A percentile compares a stretch with the other conserved stretches of the same genome.
Conservation (phyloP, 495 filamentous ascomycete species). For the Penicillium cinerascens region DNA sequence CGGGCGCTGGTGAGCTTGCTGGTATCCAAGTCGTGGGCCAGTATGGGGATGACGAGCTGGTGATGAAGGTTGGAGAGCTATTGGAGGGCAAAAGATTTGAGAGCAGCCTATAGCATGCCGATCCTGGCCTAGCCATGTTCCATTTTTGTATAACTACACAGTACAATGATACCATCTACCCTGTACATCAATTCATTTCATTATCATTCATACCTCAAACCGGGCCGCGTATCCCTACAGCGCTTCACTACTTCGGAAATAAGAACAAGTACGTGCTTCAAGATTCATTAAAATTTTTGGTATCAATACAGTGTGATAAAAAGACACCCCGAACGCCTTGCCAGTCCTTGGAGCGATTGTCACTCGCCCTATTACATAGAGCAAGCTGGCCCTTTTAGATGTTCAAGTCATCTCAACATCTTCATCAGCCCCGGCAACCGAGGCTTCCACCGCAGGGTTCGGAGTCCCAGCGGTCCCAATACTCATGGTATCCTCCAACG, state of each 20-base stretch:
- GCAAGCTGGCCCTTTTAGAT: background rate
- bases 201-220: background rate
- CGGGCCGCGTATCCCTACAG: background rate
- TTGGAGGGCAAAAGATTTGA: slow-evolving; percentile 26
- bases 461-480: slow-evolving; percentile 29
- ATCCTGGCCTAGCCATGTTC: background rate
- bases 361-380: background rate
- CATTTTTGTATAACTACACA: slow-evolving; percentile 11
- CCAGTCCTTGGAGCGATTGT: background rate
- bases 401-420: slow-evolving; percentile 43
- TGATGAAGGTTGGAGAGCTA: slow-evolving; percentile 39
- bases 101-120: background rate
- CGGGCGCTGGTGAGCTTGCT: slow-evolving; percentile 37
- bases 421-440: slow-evolving; percentile 19
- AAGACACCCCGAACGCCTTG: background rate
- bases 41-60: slow-evolving; percentile 76
- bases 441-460: slow-evolving; percentile 18
- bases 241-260: background rate
- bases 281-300: background rate
- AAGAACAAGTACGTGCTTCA: background rate
- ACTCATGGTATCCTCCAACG: slow-evolving; percentile 28
- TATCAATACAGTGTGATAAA: background rate
- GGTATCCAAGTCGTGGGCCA: slow-evolving; percentile 91
- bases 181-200: background rate
- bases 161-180: slow-evolving; percentile 11